Conservation (phyloP, 345 rosid genomes). For the Camelina neglecta region DNA sequence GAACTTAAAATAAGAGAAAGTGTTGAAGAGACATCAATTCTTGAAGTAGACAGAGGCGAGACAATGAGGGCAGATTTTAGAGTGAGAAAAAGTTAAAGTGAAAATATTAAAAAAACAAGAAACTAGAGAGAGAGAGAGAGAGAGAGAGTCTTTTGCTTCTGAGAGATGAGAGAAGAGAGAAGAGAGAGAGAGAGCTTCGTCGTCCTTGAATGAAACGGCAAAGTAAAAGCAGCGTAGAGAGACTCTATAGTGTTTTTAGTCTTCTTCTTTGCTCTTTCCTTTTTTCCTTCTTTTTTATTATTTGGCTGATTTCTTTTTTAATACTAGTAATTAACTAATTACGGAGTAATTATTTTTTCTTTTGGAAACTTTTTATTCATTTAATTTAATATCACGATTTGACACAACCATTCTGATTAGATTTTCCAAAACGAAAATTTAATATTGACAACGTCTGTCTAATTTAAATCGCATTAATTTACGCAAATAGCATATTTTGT, state of each 20-base stretch:
- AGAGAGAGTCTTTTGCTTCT: slow-evolving; percentile 1
- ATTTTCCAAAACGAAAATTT: slow-evolving; percentile 7
- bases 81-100: slow-evolving; percentile 39
- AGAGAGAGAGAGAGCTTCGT: slow-evolving; percentile 52
- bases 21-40: slow-evolving; percentile 68
- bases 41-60: slow-evolving; percentile 77
- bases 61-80: slow-evolving; percentile 46
- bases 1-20: slow-evolving; percentile 64
- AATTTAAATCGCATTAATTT: slow-evolving; percentile 22
- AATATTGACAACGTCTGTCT: slow-evolving; percentile 24
- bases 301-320: background rate
- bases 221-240: slow-evolving; percentile 44
- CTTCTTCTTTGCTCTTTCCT: slow-evolving; percentile 27
- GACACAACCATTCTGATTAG: slow-evolving; percentile 16
- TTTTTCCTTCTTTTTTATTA: background rate
- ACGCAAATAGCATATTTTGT: too few relatives aligned
- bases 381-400: slow-evolving; percentile 25
- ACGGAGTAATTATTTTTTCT: background rate
- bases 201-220: slow-evolving; percentile 64
- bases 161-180: too few relatives aligned
- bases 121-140: slow-evolving; percentile 29
- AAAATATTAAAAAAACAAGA: background rate
- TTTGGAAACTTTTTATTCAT: slow-evolving; percentile 13
- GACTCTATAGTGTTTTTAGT: slow-evolving; percentile 7
- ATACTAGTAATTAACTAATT: background rate